phyloP scores from a whole-genome alignment of 352 stramenopile species.

The Phytophthora hybrid region DNA sequence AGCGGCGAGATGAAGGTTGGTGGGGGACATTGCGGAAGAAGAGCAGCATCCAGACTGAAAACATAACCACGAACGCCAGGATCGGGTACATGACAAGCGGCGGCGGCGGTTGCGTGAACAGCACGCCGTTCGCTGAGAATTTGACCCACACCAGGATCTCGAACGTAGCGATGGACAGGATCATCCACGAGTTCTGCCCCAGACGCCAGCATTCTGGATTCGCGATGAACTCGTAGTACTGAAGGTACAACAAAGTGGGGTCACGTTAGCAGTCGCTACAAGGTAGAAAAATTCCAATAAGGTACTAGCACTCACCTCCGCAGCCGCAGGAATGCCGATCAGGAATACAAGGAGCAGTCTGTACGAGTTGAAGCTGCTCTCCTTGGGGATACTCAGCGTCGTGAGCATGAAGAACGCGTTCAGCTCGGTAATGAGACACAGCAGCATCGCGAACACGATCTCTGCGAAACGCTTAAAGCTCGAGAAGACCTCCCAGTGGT shows the following conservation, averaged over 20 bases:
- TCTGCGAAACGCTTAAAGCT: conserved; percentile 90
- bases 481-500: conserved; percentile 93
- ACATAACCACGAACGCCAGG: conserved; percentile 68
- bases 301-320: conserved; percentile 55
- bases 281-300: too few relatives aligned
- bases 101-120: conserved; percentile 70
- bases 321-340: conserved; percentile 78
- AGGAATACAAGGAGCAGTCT: conserved; percentile 82
- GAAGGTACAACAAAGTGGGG: neutral
- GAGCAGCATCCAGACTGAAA: conserved; percentile 80
- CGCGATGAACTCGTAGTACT: conserved; percentile 90
- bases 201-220: conserved; percentile 81
- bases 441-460: conserved; percentile 86
- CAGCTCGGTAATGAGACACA: conserved; percentile 89
- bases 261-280: conserved; percentile 7
- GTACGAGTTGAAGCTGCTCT: conserved; percentile 89
- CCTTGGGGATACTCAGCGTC: conserved; percentile 87
- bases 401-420: conserved; percentile 96
- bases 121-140: conserved; percentile 66
- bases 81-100: conserved; percentile 66
- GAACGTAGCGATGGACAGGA: conserved; percentile 78
- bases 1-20: conserved; percentile 22
- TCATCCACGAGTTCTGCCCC: conserved; percentile 88
- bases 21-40: conserved; percentile 61
- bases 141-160: conserved; percentile 88